phyloP scores from a whole-genome alignment of 2,329 filamentous ascomycete genomes.

The Cladosporium oxysporum region DNA sequence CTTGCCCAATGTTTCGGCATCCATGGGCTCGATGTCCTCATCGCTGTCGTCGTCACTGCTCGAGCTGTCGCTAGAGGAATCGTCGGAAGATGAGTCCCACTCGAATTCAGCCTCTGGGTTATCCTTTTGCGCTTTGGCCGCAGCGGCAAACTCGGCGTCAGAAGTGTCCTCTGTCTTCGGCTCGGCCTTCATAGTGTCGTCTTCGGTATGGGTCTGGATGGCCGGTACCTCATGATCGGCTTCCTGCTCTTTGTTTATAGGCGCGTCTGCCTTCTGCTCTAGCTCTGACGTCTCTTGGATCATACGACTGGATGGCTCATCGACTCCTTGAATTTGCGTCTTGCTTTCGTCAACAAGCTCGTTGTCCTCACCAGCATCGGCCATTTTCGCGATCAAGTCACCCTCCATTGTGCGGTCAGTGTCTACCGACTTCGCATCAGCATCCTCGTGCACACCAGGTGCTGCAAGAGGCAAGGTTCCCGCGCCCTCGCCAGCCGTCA shows the following conservation, averaged over 20 bases:
- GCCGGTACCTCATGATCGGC: constrained; percentile 30
- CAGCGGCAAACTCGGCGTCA: constrained; percentile 47
- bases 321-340: constrained; percentile 1
- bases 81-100: constrained; percentile 43
- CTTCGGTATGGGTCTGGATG: constrained; percentile 13
- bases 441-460: constrained; percentile 2
- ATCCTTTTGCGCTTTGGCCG: constrained; percentile 48
- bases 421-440: neutral
- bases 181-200: neutral
- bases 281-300: constrained; percentile 12
- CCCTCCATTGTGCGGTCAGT: neutral
- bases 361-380: constrained; percentile 12
- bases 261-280: neutral
- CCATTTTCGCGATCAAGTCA: constrained; percentile 7
- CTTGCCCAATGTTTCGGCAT: constrained; percentile 78
- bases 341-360: constrained; percentile 13
- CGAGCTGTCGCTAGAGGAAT: constrained; percentile 54
- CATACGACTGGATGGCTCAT: constrained; percentile 16
- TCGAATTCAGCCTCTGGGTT: constrained; percentile 52
- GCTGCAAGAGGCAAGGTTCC: constrained; percentile 16
- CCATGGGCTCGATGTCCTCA: constrained; percentile 69
- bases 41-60: constrained; percentile 48
- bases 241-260: neutral
- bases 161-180: constrained; percentile 32
- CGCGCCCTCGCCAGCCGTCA: neutral